Evolutionary conservation across 2,329 filamentous ascomycete genomes (phyloP).

Genomic region (Venturia pyrina): DNA sequence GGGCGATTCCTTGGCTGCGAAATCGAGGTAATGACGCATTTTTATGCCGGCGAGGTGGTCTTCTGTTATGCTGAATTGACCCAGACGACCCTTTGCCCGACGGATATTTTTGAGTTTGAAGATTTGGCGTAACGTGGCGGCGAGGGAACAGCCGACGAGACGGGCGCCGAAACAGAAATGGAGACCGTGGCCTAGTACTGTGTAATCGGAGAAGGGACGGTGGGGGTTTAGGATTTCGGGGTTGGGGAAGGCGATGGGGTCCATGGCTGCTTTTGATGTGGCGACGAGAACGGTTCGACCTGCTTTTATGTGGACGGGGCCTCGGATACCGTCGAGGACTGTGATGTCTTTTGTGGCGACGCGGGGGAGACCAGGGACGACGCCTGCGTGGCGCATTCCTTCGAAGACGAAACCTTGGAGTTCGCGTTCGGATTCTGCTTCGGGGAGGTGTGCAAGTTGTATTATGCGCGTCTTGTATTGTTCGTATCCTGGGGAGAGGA

Average conservation of each 20-base stretch:
- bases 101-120: constrained; percentile 36
- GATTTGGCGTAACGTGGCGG: constrained; percentile 34
- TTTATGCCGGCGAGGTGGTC: constrained; percentile 38
- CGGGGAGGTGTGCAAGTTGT: constrained; percentile 36
- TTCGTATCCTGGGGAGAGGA: constrained; percentile 39
- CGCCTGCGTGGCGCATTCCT: constrained; percentile 44
- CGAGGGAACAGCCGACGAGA: constrained; percentile 29
- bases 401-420: constrained; percentile 45
- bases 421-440: constrained; percentile 32
- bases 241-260: constrained; percentile 30
- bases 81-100: constrained; percentile 27
- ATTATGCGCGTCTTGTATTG: constrained; percentile 42
- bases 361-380: constrained; percentile 43
- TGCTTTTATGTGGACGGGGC: constrained; percentile 36
- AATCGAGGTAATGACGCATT: constrained; percentile 40
- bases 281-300: constrained; percentile 33
- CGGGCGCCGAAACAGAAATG: constrained; percentile 33
- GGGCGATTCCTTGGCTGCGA: constrained; percentile 36
- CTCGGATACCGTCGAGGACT: constrained; percentile 42
- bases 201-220: constrained; percentile 30
- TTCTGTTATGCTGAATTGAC: constrained; percentile 34
- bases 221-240: constrained; percentile 35
- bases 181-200: constrained; percentile 30
- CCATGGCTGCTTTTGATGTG: constrained; percentile 34
- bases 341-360: constrained; percentile 33